Evolutionary conservation across 202 grass and related monocot species (phyloP).

Genomic region (Brachypodium distachyon): DNA sequence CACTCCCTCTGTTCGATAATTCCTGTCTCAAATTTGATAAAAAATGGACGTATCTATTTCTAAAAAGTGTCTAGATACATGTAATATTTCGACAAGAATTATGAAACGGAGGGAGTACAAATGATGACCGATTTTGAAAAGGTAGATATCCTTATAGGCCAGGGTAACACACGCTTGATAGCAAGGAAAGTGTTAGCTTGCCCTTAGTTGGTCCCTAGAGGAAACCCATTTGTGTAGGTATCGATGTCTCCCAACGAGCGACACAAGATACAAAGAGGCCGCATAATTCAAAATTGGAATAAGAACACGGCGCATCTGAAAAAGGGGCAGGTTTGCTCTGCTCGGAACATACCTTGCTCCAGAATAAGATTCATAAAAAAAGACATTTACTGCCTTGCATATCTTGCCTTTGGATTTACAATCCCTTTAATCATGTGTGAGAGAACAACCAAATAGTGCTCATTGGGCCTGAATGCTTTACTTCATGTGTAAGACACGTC

Average conservation of each 20-base stretch:
- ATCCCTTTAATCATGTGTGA: constrained; percentile 78
- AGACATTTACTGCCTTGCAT: background rate
- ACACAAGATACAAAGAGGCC: constrained; percentile 85
- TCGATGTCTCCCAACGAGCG: constrained; percentile 68
- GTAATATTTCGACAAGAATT: no score
- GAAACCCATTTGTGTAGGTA: constrained; percentile 85
- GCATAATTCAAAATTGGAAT: constrained; percentile 24
- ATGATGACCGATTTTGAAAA: background rate
- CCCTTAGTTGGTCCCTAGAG: constrained; percentile 71
- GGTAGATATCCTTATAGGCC: constrained; percentile 57
- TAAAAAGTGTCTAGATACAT: no score
- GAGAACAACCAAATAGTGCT: constrained; percentile 11
- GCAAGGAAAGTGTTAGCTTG: constrained; percentile 66
- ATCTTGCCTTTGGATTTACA: constrained; percentile 67
- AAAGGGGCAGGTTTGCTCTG: background rate
- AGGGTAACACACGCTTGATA: constrained; percentile 76
- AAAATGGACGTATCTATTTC: no score
- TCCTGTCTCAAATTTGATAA: no score
- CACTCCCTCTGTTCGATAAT: no score
- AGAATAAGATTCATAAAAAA: constrained; percentile 6
- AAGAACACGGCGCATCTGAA: background rate
- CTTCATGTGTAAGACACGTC: background rate
- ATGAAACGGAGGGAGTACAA: no score
- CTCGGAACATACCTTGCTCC: background rate
- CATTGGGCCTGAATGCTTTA: background rate